Evolutionary conservation across 2,329 filamentous ascomycete genomes (phyloP).

Genomic region (Aspergillaceae sp.): DNA sequence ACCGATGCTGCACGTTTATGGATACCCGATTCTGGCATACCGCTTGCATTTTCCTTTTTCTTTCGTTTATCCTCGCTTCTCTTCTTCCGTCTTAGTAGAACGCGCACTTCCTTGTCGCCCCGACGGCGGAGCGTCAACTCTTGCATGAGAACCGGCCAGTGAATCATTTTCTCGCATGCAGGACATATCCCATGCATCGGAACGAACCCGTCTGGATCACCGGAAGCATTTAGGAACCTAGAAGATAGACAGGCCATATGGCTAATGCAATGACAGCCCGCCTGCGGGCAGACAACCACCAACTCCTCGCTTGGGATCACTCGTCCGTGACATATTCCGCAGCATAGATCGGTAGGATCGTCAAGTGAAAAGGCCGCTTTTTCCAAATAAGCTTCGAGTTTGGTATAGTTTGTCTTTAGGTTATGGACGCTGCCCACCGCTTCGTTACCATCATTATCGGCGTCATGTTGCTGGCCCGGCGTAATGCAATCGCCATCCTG

Average conservation of each 20-base stretch:
- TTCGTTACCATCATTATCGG: constrained; percentile 6
- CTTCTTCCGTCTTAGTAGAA: constrained; percentile 53
- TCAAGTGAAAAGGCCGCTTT: constrained; percentile 42
- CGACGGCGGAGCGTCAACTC: constrained; percentile 68
- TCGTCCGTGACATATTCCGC: constrained; percentile 41
- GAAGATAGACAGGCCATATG: constrained; percentile 51
- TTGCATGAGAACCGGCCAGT: constrained; percentile 73
- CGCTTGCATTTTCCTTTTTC: too few relatives aligned
- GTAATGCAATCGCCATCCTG: constrained; percentile 39
- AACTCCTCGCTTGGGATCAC: constrained; percentile 33
- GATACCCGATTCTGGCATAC: too few relatives aligned
- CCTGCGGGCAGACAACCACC: constrained; percentile 45
- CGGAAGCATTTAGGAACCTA: constrained; percentile 40
- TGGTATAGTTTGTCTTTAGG: constrained; percentile 47
- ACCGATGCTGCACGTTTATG: too few relatives aligned
- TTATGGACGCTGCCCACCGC: constrained; percentile 34
- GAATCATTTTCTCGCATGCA: constrained; percentile 51
- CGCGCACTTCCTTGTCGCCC: constrained; percentile 59
- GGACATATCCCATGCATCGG: constrained; percentile 66
- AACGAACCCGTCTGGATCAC: constrained; percentile 42
- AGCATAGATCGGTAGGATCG: constrained; percentile 29
- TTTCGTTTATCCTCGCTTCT: constrained; percentile 23
- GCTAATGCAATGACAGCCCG: constrained; percentile 40
- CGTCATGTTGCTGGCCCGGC: constrained; percentile 1
- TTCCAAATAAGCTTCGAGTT: constrained; percentile 42